Evolutionary conservation across 2,329 filamentous ascomycete genomes (phyloP).

Genomic region (Gaeumannomyces tritici): DNA sequence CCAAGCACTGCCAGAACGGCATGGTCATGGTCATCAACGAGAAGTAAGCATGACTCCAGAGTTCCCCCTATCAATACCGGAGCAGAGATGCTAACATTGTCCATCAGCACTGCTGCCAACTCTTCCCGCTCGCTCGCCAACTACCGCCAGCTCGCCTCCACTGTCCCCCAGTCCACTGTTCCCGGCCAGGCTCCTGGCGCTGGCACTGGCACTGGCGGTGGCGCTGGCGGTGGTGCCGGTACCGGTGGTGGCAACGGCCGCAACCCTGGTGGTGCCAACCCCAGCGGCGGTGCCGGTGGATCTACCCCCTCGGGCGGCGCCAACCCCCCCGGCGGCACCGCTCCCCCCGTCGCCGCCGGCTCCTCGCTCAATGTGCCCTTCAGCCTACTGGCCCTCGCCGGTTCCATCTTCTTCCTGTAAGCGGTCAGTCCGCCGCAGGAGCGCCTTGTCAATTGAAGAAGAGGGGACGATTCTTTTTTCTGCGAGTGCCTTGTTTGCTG

Average conservation of each 20-base stretch:
- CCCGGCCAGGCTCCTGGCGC: conserved; percentile 13
- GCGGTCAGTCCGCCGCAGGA: conserved; percentile 12
- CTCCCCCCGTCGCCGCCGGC: conserved; percentile 9
- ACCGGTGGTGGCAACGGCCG: conserved; percentile 10
- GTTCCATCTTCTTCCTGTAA: conserved; percentile 32
- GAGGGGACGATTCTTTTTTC: not conserved
- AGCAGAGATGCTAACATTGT: not conserved
- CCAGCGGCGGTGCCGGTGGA: conserved; percentile 14
- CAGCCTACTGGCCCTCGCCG: conserved; percentile 30
- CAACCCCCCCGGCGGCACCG: conserved; percentile 10
- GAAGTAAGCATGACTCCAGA: conserved; percentile 42
- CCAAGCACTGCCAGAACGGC: conserved; percentile 61
- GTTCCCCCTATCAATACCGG: too few species aligned
- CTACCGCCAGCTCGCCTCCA: conserved; percentile 33
- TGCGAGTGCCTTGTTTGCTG: not conserved
- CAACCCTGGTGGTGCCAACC: conserved; percentile 10
- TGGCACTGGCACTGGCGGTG: not conserved
- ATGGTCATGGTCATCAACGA: conserved; percentile 73
- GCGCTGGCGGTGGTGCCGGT: not conserved
- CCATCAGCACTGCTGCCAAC: conserved; percentile 28
- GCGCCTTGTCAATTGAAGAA: not conserved
- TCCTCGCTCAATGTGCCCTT: conserved; percentile 26
- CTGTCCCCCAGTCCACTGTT: conserved; percentile 25
- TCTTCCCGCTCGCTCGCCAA: conserved; percentile 37
- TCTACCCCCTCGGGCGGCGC: conserved; percentile 9